Evolutionary conservation across 106 monocot species (phyloP), one percentile per base, ranked within the genome.

Genomic region (Vanilla planifolia): DNA sequence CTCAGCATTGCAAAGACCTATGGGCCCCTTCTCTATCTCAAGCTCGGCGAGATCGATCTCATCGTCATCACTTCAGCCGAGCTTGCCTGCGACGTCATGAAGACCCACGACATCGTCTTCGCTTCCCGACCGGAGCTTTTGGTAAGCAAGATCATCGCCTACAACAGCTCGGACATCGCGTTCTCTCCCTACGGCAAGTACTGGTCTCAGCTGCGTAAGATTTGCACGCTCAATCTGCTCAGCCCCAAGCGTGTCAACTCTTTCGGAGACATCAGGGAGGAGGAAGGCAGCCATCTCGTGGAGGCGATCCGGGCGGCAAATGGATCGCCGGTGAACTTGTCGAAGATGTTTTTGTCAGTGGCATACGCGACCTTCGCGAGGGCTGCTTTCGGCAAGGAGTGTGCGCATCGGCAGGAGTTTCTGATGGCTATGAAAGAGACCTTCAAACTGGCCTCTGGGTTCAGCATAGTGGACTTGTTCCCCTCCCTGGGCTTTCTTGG

Each of bases 51-150:
- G 40, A 16, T 63, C 22, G 22, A 40, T 16, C 61, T 23, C 21
- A 14, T 51, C 5, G 62, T 62, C 14, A 37, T 48, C 41, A 61
- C 62, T 11, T 71, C 71, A 6, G 15, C 43, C 4, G 61, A 71
- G 14, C 43, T 5, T 2, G 36, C 21, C 20, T 0, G 23, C 37
- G 21, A 59, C 36, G 59, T 59, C 14, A 37, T 39, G 21, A 59
- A 59, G 21, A 59, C 59, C 36, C 59, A 59, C 9, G 59, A 59
- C 59, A 8, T 59, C 37, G 39, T 36, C 4, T 59, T 59, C 37
- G 59, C 59, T 23, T 59, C 59, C 17, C 35, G 59, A 10, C 59
- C 59, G 0, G 37, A 59, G 21, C 19, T 59, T 10, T 7, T 23
- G 0, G 20, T 3, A 8, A 21, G 9, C 22, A 59, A 59, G 10